Percentiles rank a stretch among this genome's conserved stretches.
phyloP scores from a whole-genome alignment of 129 eudicot species.

The Rutidosis leptorrhynchoides region DNA sequence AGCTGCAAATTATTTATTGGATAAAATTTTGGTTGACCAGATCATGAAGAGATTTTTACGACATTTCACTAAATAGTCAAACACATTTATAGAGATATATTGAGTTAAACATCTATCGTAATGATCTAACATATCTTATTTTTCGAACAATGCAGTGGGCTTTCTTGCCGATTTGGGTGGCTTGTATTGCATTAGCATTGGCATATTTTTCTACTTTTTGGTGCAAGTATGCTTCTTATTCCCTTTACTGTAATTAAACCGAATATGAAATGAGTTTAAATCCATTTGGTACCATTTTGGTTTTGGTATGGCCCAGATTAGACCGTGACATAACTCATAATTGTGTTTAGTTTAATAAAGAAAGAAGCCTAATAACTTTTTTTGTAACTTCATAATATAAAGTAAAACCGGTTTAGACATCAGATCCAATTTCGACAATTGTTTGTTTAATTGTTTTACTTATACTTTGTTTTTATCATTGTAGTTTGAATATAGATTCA shows the following conservation, averaged over 20 bases:
- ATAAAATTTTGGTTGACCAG: background rate
- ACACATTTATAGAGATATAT: background rate
- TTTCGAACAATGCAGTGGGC: constrained; percentile 73
- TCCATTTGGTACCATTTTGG: background rate
- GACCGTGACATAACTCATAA: background rate
- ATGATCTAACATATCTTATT: constrained; percentile 33
- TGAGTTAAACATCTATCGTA: background rate
- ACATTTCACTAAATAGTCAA: constrained; percentile 8
- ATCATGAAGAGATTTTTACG: background rate
- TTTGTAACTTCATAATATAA: background rate
- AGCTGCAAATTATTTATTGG: background rate
- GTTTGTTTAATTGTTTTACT: background rate
- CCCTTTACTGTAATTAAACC: background rate
- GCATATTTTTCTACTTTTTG: constrained; percentile 78
- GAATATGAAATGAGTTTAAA: background rate
- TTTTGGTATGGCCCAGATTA: background rate
- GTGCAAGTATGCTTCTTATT: constrained; percentile 67
- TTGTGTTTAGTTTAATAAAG: background rate
- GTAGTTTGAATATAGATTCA: constrained; percentile 80
- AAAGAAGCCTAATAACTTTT: background rate
- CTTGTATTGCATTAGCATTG: constrained; percentile 78
- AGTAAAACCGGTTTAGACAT: background rate
- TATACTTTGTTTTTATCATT: background rate
- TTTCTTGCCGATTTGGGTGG: constrained; percentile 97
- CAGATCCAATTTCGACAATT: background rate